Evolutionary conservation across 2,329 filamentous ascomycete species (phyloP), one percentile per base, ranked within the genome.

Genomic region (Fusarium nematophilum): DNA sequence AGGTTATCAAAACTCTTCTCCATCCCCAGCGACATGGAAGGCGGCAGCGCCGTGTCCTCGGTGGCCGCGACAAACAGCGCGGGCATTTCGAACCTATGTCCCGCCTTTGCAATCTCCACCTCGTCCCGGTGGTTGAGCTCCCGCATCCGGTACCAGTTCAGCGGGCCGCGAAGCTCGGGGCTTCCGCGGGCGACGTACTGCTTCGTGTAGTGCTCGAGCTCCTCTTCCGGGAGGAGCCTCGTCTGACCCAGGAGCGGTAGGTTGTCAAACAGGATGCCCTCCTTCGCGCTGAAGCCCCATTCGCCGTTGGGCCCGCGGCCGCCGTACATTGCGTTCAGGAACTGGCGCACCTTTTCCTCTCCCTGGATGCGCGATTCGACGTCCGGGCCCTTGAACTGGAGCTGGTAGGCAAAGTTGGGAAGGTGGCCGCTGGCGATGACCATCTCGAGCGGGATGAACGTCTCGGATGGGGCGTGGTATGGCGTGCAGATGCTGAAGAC

Each of bases 91-190:
- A 91, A 80, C 70, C 80, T 58, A 13, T 57, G 49, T 27, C 60
- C 86, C 68, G 87, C 87, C 57, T 84, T 79, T 46, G 86, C 80
- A 33, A 91, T 78, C 34, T 79, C 73, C 40, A 73, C 64, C 70
- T 97, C 95, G 61, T 97, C 92, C 33, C 91, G 84, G 71, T 82
- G 90, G 75, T 96, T 97, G 61, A 89, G 74, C 73, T 85, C 79
- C 15, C 85, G 81, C 3, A 85, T 90, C 36, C 93, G 87, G 78
- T 99, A 99, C 91, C 92, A 97, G 76, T 93, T 95, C 57, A 92
- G 79, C 13, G 92, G 91, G 1, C 92, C 92, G 62, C 88, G 86
- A 63, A 98, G 75, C 38, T 92, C 92, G 6, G 71, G 73, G 8
- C 57, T 62, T 13, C 59, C 40, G 70, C 88, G 84, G 34, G 84